Evolutionary conservation across 1,284 basidiomycete species (phyloP), one percentile per base, ranked within the genome.

Genomic region (Tilletia horrida): DNA sequence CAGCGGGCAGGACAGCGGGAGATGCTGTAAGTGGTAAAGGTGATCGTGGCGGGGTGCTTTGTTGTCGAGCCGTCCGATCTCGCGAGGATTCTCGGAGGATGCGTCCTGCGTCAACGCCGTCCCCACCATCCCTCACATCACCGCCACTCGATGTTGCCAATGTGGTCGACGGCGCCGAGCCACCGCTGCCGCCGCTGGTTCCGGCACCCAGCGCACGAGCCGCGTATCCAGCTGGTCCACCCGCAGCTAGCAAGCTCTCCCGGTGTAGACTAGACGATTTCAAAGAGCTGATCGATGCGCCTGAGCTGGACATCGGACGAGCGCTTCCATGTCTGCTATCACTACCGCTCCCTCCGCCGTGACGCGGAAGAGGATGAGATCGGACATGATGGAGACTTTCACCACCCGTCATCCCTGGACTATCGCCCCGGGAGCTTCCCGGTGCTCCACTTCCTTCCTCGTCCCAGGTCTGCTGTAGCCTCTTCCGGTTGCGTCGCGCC

Each of bases 391-490:
- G 35, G 11, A 40, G 35, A 40, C 6, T 4, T 4, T 40, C 35
- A 40, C 35, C 35, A 11, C 45, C 21, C 45, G 7, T 23, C 45
- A 48, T 23, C 7, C 45, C 45, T 4, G 21, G 16, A 48, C 45
- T 16, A 23, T n/a, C 16, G 7, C 16, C 18, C 45, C 16, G 45
- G 21, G 18, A n/a, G 18, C 45, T 23, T 16, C 16, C 21, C 29
- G 27, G 27, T 18, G 55, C 55, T 13, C 27, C 14, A 6, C 55
- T 27, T n/a, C 76, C 76, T 47, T 76, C 75, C 67, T 76, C 73
- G 57, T 78, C 72, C 76, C 79, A 81, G 4, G 76, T 77, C 66
- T 73, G 77, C 2, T 73, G 74, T 21, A 77, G 69, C 18, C 78
- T 65, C 31, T 67, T 69, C 13, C 74, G 69, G 35, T 75, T 73